Conservation (phyloP, 306 rosid genomes). For the Dryas alaskensis region DNA sequence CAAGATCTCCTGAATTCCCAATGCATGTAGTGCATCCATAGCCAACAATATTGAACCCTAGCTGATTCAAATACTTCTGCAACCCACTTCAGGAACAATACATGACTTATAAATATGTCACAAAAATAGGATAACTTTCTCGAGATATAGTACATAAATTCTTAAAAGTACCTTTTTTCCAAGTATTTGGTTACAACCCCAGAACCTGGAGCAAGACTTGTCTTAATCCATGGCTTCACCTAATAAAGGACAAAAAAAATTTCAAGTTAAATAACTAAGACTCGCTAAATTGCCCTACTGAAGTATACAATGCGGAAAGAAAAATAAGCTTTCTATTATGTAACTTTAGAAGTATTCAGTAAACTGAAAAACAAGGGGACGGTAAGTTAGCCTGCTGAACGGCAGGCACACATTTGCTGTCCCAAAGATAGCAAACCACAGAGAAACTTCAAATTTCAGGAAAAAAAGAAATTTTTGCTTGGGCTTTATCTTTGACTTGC, state of each 20-base stretch:
- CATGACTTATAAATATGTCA: constrained; percentile 22
- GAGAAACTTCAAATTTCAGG: neutral
- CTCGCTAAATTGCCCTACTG: neutral
- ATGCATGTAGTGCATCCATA: constrained; percentile 99
- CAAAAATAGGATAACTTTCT: neutral
- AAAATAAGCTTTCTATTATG: neutral
- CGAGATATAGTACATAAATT: constrained; percentile 6
- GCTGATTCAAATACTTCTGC: constrained; percentile 86
- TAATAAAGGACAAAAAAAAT: constrained; percentile 23
- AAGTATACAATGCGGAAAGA: neutral
- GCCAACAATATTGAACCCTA: constrained; percentile 86
- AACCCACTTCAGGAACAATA: constrained; percentile 55
- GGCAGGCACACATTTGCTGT: neutral
- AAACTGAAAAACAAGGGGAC: neutral
- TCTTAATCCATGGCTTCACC: constrained; percentile 98
- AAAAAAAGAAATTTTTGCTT: neutral
- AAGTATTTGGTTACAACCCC: constrained; percentile 95
- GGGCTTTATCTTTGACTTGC: neutral
- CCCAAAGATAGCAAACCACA: neutral
- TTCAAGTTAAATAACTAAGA: neutral
- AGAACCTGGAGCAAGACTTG: constrained; percentile 98
- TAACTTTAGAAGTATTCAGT: neutral
- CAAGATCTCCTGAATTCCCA: constrained; percentile 93
- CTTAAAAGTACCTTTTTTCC: constrained; percentile 57
- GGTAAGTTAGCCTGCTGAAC: neutral